A percentile compares a stretch with the other conserved stretches of the same genome.
Evolutionary conservation across 495 filamentous ascomycete genomes (phyloP).

Genomic region (Xylaria telfairii): DNA sequence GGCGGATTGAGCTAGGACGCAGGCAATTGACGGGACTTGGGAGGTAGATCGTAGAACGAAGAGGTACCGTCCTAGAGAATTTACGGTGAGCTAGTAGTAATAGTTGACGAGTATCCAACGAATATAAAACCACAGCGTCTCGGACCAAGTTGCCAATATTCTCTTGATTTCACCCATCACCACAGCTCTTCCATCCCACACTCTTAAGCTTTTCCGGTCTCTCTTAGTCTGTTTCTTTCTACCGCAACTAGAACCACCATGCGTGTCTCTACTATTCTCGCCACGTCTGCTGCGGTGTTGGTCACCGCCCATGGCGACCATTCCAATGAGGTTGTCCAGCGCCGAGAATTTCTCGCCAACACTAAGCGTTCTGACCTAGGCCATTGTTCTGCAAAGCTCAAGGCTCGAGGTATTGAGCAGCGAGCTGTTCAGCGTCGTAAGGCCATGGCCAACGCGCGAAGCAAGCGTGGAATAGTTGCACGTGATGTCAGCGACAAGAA

Average conservation of each 20-base stretch:
- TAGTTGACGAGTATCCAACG: neutral
- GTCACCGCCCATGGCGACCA: constrained; percentile 51
- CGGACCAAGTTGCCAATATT: neutral
- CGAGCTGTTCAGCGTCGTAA: neutral
- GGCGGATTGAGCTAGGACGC: neutral
- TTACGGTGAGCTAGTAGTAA: neutral
- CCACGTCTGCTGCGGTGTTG: neutral
- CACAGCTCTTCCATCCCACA: neutral
- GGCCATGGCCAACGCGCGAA: constrained; percentile 1
- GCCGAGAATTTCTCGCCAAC: constrained; percentile 45
- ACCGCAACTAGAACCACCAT: neutral
- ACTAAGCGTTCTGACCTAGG: constrained; percentile 46
- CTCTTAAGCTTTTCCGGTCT: neutral
- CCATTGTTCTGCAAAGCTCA: constrained; percentile 54
- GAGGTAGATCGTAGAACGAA: neutral
- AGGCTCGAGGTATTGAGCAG: constrained; percentile 3
- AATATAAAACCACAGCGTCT: constrained; percentile 7
- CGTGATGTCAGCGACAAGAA: constrained; percentile 22
- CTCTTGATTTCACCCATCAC: neutral
- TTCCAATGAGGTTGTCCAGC: constrained; percentile 51
- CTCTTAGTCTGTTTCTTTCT: neutral
- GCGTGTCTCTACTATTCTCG: constrained; percentile 11
- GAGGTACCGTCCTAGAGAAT: neutral
- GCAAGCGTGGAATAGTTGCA: constrained; percentile 27
- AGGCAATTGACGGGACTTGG: neutral